A percentile compares a stretch with the other conserved stretches of the same genome.
Conservation (phyloP, 2,329 filamentous ascomycete species). For the Fusarium tricinctum region DNA sequence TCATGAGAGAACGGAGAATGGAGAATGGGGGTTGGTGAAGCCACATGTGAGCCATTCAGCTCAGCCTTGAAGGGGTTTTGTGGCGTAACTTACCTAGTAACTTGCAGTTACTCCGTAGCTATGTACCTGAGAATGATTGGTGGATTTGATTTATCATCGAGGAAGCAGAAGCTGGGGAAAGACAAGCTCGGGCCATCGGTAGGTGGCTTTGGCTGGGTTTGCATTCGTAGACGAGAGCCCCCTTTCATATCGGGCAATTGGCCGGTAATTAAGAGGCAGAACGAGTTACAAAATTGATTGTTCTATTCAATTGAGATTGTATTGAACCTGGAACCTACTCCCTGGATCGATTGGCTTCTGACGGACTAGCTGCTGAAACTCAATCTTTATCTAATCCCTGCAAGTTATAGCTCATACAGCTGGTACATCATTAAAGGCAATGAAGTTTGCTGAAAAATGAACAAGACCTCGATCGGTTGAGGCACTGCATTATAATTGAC, state of each 20-base stretch:
- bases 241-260: constrained; percentile 13
- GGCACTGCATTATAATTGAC: no score
- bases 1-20: constrained; percentile 10
- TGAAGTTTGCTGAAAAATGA: background rate
- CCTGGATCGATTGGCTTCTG: no score
- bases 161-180: constrained; percentile 14
- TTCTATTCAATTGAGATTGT: background rate
- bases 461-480: no score
- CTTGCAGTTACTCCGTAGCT: no score
- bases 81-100: constrained; percentile 22
- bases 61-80: constrained; percentile 40
- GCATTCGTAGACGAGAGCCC: constrained; percentile 1
- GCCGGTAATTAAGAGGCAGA: background rate
- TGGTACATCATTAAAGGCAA: background rate
- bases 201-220: constrained; percentile 17
- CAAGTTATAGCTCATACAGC: background rate
- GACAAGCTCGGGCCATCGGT: constrained; percentile 37
- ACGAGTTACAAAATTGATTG: background rate
- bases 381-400: constrained; percentile 1
- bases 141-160: constrained; percentile 17
- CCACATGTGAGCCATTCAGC: constrained; percentile 29
- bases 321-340: no score
- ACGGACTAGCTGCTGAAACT: background rate
- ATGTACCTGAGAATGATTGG: constrained; percentile 32
- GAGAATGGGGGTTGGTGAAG: constrained; percentile 28